A percentile compares a stretch with the other conserved stretches of the same genome.
phyloP scores from a whole-genome alignment of 2,329 filamentous ascomycete genomes.

The Botrytis fabae region DNA sequence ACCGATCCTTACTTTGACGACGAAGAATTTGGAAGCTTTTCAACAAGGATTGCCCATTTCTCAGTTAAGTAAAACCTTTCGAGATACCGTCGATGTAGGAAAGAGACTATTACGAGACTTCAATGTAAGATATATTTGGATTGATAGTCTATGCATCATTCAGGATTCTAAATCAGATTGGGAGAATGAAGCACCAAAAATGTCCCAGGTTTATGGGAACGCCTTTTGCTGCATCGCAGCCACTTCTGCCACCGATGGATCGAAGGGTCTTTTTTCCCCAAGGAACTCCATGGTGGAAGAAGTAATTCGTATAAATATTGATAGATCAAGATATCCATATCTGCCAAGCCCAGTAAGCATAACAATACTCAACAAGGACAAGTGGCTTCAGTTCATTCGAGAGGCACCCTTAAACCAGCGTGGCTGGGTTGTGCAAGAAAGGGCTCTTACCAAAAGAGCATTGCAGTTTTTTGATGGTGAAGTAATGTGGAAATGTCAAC shows the following conservation, averaged over 20 bases:
- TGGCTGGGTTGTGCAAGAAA: neutral
- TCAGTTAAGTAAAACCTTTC: neutral
- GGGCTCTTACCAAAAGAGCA: neutral
- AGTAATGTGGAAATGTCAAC: neutral
- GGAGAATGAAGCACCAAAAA: constrained; percentile 3
- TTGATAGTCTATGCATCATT: constrained; percentile 24
- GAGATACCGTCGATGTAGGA: neutral
- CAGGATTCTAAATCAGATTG: constrained; percentile 22
- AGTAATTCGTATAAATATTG: neutral
- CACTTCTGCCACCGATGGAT: neutral
- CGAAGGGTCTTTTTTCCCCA: constrained; percentile 10
- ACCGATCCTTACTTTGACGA: constrained; percentile 11
- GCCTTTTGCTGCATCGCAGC: constrained; percentile 20
- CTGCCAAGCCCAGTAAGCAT: neutral
- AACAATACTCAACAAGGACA: neutral
- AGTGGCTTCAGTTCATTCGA: neutral
- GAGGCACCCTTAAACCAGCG: neutral
- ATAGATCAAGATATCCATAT: neutral
- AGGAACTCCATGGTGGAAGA: neutral
- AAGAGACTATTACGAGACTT: neutral
- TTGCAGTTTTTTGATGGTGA: neutral
- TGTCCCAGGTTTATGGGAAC: neutral
- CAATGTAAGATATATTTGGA: constrained; percentile 20
- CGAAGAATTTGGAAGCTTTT: constrained; percentile 6
- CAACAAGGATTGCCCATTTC: neutral